Evolutionary conservation across 257 asterid genomes (phyloP), one percentile per base, ranked within the genome.

Genomic region (Solanum ossicruentum): DNA sequence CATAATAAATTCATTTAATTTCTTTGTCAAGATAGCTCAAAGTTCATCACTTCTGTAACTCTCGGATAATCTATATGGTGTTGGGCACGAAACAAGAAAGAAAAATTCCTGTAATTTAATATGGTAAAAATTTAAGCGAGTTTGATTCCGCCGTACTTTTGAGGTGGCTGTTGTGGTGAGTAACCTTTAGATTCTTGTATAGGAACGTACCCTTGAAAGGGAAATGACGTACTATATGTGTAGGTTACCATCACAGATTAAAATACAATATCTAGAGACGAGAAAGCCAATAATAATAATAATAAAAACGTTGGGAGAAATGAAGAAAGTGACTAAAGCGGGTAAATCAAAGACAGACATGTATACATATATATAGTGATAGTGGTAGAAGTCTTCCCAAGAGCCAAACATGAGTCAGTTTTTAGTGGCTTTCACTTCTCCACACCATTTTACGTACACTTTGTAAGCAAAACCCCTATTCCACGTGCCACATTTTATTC

Each of bases 361-460:
- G 28, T 36, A 36, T 10, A 51, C 15, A 2, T 43, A 12, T n/a
- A n/a, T 47, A 43, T 45, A 41, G 79, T 70, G 54, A 41, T 72
- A 72, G 80, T 43, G 10, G 80, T 77, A 78, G 41, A 45, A 45
- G 23, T 78, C 47, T 52, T 78, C 49, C 17, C 23, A 80, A 67
- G 84, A n/a, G 82, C 87, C 55, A 88, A 90, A 89, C 86, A 87
- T 84, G 90, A 88, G 90, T 91, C 91, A 69, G 98, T 91, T 92
- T 88, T 12, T n/a, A 71, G 92, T 91, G 91, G 87, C 92, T 91
- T 91, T 93, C 97, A 89, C 81, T 18, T 82, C 78, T 32, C 49
- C 49, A 82, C 85, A 43, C 45, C 28, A 60, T 66, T 82, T 49
- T 36, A 36, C 39, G n/a, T 60, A 75, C 81, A 49, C 49, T 67